Conservation (phyloP, 345 rosid genomes). For the Kernera saxatilis region DNA sequence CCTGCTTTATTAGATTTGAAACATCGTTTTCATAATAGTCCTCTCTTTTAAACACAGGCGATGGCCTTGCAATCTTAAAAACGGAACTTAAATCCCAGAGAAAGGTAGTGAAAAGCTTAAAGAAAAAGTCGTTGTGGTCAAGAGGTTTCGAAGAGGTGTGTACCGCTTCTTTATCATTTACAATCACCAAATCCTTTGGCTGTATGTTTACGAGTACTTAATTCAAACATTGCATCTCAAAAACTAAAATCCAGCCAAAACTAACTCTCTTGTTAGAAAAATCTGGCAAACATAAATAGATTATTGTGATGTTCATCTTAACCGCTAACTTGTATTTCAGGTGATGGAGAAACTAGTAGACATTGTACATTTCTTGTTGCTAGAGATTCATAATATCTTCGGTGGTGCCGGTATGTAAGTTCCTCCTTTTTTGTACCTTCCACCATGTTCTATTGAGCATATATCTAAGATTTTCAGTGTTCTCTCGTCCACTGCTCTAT, state of each 20-base stretch:
- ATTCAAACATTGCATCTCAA: not conserved
- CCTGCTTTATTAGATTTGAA: not conserved
- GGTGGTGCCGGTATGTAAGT: conserved; percentile 64
- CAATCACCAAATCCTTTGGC: not conserved
- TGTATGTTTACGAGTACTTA: not conserved
- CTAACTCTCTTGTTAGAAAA: not conserved
- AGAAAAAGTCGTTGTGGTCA: conserved; percentile 87
- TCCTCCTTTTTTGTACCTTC: conserved; percentile 24
- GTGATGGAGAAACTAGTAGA: conserved; percentile 97
- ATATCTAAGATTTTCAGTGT: conserved; percentile 1
- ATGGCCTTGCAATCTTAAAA: conserved; percentile 50
- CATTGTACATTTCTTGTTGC: conserved; percentile 72
- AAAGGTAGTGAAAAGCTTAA: conserved; percentile 67
- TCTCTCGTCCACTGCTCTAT: not conserved
- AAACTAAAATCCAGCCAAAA: not conserved
- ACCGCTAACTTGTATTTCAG: conserved; percentile 34
- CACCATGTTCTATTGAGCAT: conserved; percentile 2
- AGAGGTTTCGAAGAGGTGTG: conserved; percentile 84
- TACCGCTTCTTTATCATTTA: conserved; percentile 5
- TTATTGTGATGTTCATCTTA: not conserved
- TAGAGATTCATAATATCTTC: conserved; percentile 70
- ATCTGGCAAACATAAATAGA: not conserved
- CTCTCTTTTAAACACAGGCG: conserved; percentile 36
- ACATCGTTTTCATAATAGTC: not conserved
- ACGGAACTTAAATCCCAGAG: conserved; percentile 72